Evolutionary conservation across 2,329 filamentous ascomycete genomes (phyloP), one percentile per base, ranked within the genome.

Genomic region (Exophiala dermatitidis): DNA sequence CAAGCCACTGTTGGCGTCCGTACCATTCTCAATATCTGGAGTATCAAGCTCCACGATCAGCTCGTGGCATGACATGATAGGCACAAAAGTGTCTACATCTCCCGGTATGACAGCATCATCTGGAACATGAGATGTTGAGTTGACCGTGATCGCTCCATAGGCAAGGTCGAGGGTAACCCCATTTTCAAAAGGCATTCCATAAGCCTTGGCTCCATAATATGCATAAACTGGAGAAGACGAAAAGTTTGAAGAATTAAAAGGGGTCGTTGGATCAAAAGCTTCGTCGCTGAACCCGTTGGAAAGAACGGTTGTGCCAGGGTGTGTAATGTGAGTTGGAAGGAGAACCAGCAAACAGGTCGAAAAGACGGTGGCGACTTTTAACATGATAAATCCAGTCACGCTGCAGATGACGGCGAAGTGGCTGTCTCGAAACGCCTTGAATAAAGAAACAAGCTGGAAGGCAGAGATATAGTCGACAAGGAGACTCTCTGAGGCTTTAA

Each of bases 401-500:
- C 64, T 63, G 45, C 63, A 52, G 10, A 65, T 60, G 9, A 69
- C 67, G 8, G 65, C 62, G 54, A 64, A 64, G 52, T 69, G 65
- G 2, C 63, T 60, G 53, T 67, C 63, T 41, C 60, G 64, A n/a
- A 65, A 56, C 7, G 67, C 64, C 45, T 52, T 52, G 55, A 60
- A 65, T 4, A 69, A 60, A 12, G 61, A 59, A 2, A 61, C 59
- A 28, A 64, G 59, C 19, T 66, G 58, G 28, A 65, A 58, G 3
- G 62, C 64, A 3, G 67, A 67, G 9, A 68, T 53, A 48, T 68
- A 69, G 48, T 69, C 66, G 36, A 68, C 57, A 1, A 66, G 54
- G 9, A 69, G 54, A 37, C 64, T 65, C 52, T 65, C 64, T 6
- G 63, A 60, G 8, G 60, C 51, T 7, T 58, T 51, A 8, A 58